Evolutionary conservation across 371 early-diverging fungal genomes (phyloP), one percentile per base, ranked within the genome.

Genomic region (Rhizopus stolonifer): DNA sequence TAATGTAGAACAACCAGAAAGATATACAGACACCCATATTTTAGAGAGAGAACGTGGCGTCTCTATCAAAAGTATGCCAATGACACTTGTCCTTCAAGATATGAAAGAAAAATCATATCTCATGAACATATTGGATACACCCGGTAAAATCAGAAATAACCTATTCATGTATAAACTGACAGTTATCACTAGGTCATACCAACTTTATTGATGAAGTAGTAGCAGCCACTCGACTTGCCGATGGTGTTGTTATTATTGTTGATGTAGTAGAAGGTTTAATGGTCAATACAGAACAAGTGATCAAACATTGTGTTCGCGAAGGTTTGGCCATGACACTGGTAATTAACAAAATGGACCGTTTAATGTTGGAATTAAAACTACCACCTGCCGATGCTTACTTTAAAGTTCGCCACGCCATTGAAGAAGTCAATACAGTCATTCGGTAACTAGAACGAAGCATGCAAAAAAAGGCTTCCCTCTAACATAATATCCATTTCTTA

Each of bases 201-300:
- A 89, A 95, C 59, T 98, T 96, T 60, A 80, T 89, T 19, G 99
- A 97, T 65, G 98, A 98, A 61, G 92, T 92, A 0, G 82, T 89
- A 5, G 94, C 93, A 44, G 90, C 91, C 32, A 66, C 92, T 46
- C 81, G 94, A 26, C 65, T 99, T 43, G 83, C 86, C 17, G 99
- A 99, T 70, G 98, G 98, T 58, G 91, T 86, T 8, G 90, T 91
- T n/a, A 64, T 99, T 26, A 85, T 98, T 0, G 98, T 99, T 6
- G 99, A 99, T 73, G 96, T 90, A 1, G 83, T 98, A 8, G 99
- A 99, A 62, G 99, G 99, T 32, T 94, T 90, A 5, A 96, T 97
- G 99, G 84, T 87, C 22, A 90, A 86, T 68, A 96, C 97, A 0
- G 92, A 93, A 58, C 89, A 92, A 42, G 67, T 93, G n/a, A 91